phyloP scores from a whole-genome alignment of 192 early-diverging fungal genomes.

The Podila minutissima region DNA sequence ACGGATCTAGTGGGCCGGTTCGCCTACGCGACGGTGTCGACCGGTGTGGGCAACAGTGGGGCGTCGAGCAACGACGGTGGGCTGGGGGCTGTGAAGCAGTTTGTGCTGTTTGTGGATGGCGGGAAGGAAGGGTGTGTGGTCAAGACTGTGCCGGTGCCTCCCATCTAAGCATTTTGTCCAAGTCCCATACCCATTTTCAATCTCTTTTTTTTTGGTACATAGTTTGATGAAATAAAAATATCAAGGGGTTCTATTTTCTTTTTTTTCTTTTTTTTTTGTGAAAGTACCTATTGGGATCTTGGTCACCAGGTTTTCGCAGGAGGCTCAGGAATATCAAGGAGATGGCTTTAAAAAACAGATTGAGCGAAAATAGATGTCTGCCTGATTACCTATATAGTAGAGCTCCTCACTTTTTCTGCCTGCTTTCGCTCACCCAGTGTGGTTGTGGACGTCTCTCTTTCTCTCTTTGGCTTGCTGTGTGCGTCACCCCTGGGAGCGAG shows the following conservation, averaged over 20 bases:
- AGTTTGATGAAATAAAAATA: no score
- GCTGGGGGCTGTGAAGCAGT: slow-evolving; percentile 19
- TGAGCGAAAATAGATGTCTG: no score
- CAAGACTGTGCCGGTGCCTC: slow-evolving; percentile 41
- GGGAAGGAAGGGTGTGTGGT: slow-evolving; percentile 40
- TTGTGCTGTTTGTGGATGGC: slow-evolving; percentile 46
- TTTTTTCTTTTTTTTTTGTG: background rate
- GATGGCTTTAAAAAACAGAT: no score
- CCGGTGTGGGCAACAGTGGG: slow-evolving; percentile 9
- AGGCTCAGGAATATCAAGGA: no score
- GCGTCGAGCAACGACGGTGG: background rate
- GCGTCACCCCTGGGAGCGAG: no score
- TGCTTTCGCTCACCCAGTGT: no score
- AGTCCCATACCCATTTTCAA: background rate
- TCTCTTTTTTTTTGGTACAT: background rate
- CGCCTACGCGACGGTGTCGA: slow-evolving; percentile 55
- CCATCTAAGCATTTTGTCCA: slow-evolving; percentile 1
- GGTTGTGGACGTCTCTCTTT: no score
- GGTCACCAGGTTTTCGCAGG: no score
- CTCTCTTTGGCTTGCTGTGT: no score
- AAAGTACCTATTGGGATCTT: no score
- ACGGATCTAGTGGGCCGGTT: slow-evolving; percentile 61
- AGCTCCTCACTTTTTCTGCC: no score
- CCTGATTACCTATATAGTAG: no score
- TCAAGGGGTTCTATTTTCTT: background rate